A percentile compares a stretch with the other conserved stretches of the same genome.
These are phyloP conservation scores for Rubia tinctorum DNA, from an alignment of 305 asterid genomes.

Conservation along the genomic window DNA sequence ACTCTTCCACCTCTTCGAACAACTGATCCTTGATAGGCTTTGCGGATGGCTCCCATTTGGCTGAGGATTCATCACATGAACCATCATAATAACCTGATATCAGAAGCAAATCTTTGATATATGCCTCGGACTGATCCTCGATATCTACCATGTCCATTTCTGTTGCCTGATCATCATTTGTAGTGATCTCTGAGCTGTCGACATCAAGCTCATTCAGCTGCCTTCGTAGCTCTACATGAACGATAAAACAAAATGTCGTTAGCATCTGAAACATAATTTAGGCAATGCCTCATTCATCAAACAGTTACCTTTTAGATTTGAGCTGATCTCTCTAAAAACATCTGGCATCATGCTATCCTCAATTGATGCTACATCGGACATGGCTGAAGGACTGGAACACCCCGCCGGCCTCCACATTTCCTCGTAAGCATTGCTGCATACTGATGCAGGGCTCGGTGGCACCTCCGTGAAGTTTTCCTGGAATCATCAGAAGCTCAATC, in stretches of 20 bases:
- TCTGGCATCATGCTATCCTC: constrained; percentile 68
- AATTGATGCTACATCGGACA: constrained; percentile 49
- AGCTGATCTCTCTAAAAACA: constrained; percentile 81
- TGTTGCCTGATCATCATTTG: constrained; percentile 39
- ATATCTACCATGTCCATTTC: constrained; percentile 52
- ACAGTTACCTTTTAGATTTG: constrained; percentile 71
- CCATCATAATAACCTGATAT: constrained; percentile 79
- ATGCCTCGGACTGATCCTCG: constrained; percentile 76
- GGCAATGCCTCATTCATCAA: too few relatives aligned
- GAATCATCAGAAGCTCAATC: constrained; percentile 12
- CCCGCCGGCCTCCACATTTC: constrained; percentile 73
- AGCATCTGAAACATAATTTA: not conserved
- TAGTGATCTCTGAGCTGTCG: constrained; percentile 40
- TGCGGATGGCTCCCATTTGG: constrained; percentile 82
- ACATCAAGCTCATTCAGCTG: constrained; percentile 69
- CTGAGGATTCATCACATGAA: constrained; percentile 45
- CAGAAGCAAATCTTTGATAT: constrained; percentile 71
- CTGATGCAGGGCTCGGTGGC: constrained; percentile 99
- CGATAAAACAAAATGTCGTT: not conserved
- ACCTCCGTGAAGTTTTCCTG: constrained; percentile 95
- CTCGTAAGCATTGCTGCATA: constrained; percentile 76
- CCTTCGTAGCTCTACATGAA: constrained; percentile 63
- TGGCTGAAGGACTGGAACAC: constrained; percentile 61
- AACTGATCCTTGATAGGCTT: constrained; percentile 69
- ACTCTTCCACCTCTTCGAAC: constrained; percentile 72